Base-by-base conservation (phyloP, 2,329 filamentous ascomycete genomes). In the Pseudocercospora fuligena region DNA sequence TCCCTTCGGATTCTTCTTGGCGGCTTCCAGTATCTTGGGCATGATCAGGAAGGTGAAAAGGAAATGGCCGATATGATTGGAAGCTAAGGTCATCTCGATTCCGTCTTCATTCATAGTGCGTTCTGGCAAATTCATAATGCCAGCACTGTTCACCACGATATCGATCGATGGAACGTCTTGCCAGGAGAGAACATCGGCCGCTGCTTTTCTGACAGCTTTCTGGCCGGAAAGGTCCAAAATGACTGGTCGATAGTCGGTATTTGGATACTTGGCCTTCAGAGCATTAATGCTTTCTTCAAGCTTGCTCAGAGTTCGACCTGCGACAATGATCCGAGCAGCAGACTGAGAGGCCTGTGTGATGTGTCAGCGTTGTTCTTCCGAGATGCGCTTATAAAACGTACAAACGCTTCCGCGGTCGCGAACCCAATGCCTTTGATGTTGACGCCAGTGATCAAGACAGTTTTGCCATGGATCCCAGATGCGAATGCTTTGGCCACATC, bases 131-230 rank as follows among this genome's bases (percentile, higher is more conserved):
- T 75, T 75, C 73, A 84, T 82, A 59, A 86, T 78, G 4, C 78
- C 82, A 0, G 83, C 83, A 60, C 82, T 85, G 67, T 83, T 82
- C 61, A 85, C 73, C 1, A 85, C 61, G 29, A 84, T 77, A 59
- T 82, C 78, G 29, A 83, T 69, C 11, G 65, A 64, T 1, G 74
- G 75, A 11, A 81, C 72, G 33, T 79, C 77, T 5, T 73, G 63
- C 73, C 80, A 79, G 3, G 72, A 71, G 2, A 79, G 72, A 11
- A 82, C 63, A 19, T 73, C 70, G 3, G 70, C 71, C 0, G 81
- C 82, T 0, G 80, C 78, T 3, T 72, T 68, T n/a, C 79, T 76
- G 23, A 82, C 79, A 0, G 77, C 73, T 12, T 72, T 72, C 58
- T 80, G 77, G 25, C 74, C 78, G 3, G 75, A 74, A 8, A 85